A percentile compares a stretch with the other conserved stretches of the same genome.
phyloP scores from a whole-genome alignment of 345 rosid species.

The Fremontodendron californicum region DNA sequence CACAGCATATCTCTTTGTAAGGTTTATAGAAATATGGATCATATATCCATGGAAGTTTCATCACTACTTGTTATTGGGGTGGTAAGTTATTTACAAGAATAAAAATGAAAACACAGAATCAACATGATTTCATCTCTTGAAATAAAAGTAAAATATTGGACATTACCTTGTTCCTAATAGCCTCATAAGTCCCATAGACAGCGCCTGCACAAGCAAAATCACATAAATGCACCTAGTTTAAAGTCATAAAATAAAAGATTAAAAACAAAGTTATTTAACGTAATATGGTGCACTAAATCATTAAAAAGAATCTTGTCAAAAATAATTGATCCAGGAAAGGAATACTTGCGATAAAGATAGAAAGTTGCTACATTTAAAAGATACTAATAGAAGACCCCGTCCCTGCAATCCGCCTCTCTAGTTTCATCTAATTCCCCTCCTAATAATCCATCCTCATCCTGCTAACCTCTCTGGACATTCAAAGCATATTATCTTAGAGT shows the following conservation, averaged over 20 bases:
- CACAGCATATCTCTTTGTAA: background rate
- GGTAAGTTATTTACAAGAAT: background rate
- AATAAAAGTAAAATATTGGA: background rate
- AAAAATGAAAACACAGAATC: background rate
- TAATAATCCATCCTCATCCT: background rate
- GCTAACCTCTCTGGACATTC: background rate
- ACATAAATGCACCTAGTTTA: background rate
- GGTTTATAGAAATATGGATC: background rate
- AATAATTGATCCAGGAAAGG: background rate
- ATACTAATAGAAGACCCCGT: background rate
- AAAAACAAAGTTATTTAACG: background rate
- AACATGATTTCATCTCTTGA: background rate
- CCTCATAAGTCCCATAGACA: constrained; percentile 65
- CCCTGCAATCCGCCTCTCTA: background rate
- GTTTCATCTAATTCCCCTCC: background rate
- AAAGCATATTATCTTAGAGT: background rate
- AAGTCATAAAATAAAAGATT: background rate
- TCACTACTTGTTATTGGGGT: background rate
- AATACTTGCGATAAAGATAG: background rate
- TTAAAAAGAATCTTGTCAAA: background rate
- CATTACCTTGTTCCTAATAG: constrained; percentile 41
- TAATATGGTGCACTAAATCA: background rate
- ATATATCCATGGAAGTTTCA: background rate
- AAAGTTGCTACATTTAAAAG: background rate
- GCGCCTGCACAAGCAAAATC: constrained; percentile 40